Base-by-base conservation (phyloP, 176 grass and related monocot species). In the Paspalum notatum region DNA sequence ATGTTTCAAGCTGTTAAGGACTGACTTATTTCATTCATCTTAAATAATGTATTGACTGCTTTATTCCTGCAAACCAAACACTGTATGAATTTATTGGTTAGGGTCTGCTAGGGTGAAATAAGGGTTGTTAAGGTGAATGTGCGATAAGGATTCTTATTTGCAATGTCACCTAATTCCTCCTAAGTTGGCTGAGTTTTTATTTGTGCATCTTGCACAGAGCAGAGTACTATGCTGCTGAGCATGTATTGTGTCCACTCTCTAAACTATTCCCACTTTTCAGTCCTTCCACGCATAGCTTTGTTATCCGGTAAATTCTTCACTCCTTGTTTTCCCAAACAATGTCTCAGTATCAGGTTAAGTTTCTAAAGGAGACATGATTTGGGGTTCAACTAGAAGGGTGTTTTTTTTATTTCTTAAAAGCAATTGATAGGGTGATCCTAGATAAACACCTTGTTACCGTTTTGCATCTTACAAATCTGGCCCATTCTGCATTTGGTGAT, bases 361-460 rank as follows among this genome's bases (percentile, higher is more conserved):
- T 21, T 62, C 16, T 40, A 24, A 62, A 72, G 0, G n/a, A 72
- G 7, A 5, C 22, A 53, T 75, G 18, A 3, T 63, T 78, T 12
- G 60, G 41, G 32, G 15, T 41, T 80, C 27, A 77, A 39, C 66
- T 77, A 76, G 48, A 61, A 7, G 3, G 1, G 15, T 39, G 11
- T 77, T 80, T 82, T 17, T 76, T 70, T 81, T 82, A 22, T 82
- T 64, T 82, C 38, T 9, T n/a, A 41, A 55, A 71, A 63, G 5
- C 10, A 51, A 46, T n/a, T 78, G 60, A 67, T 76, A 72, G 11
- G 60, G 24, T 47, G 42, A 77, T 78, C 66, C 43, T 73, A 57
- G 41, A 16, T 45, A 12, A 50, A 66, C 22, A 62, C 48, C 68
- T 39, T 67, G 39, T 7, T 48, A 17, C 12, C 67, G 42, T 1